Base-by-base conservation (phyloP, 2,329 filamentous ascomycete species). In the Aspergillus sp. region DNA sequence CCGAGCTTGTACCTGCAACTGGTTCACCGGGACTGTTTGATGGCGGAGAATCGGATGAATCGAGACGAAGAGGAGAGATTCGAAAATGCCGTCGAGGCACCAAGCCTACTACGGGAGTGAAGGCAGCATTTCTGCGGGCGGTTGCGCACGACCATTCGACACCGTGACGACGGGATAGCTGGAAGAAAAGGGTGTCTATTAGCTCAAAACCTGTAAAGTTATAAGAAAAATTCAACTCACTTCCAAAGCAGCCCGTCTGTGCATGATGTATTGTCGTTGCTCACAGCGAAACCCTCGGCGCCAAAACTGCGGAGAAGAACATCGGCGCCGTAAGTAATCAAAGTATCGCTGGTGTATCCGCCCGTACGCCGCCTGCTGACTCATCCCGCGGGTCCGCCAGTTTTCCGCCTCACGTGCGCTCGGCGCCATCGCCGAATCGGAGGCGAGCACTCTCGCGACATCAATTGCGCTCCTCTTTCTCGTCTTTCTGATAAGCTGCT, bases 101-200 rank as follows among this genome's bases (percentile, higher is more conserved):
- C 50, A 63, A 62, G 45, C 57, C 58, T 55, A 68, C 53, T 32
- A 62, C 55, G 45, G 67, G 60, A 43, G 59, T 23, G 51, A 64
- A 60, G 56, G 66, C 57, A 61, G 67, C 58, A 65, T 65, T 58
- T 64, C 65, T 67, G 56, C 63, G 65, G 58, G 69, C 68, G 48
- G 71, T 69, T 58, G 74, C 69, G 67, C 73, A 74, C 56, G 74
- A 72, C 67, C 77, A 70, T 66, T 78, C 77, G 69, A 78, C 63
- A 63, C 72, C 71, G 61, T 74, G 72, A 66, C 72, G 71, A 63
- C 74, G 75, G 57, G 75, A 72, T 55, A 79, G 65, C 76, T 78
- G 62, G 38, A 48, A 48, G 23, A 17, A 17, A 23, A 36, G 45
- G 13, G 5, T 6, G 12, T 15, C 2, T 36, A 19, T 54, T 32